A percentile compares a stretch with the other conserved stretches of the same genome.
Evolutionary conservation across 2,329 filamentous ascomycete genomes (phyloP).

Genomic region (Scedosporium apiospermum): DNA sequence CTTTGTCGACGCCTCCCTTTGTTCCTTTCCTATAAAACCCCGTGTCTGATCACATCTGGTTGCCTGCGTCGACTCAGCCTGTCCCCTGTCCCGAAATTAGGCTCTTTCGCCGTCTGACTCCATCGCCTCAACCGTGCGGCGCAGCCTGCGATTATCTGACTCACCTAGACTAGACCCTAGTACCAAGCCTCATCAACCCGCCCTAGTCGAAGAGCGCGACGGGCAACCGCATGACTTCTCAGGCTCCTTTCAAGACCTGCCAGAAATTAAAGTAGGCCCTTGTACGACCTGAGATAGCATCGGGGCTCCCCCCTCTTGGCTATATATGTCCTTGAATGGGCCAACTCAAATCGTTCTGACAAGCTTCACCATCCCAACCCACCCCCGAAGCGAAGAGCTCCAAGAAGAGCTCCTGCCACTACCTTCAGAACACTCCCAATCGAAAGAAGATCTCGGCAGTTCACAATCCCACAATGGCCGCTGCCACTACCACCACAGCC

Average conservation of each 20-base stretch:
- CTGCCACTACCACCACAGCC: slow-evolving; percentile 3
- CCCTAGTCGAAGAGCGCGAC: neutral
- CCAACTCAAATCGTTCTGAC: too few species aligned
- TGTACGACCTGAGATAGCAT: too few species aligned
- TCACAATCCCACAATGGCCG: slow-evolving; percentile 2
- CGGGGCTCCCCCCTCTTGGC: too few species aligned
- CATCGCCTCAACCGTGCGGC: too few species aligned
- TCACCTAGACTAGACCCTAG: neutral
- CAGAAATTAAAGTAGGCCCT: neutral
- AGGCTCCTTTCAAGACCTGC: too few species aligned
- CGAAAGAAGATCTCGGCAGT: neutral
- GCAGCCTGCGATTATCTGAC: neutral
- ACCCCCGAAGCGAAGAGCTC: too few species aligned
- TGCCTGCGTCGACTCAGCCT: neutral
- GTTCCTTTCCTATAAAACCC: too few species aligned
- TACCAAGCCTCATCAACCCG: neutral
- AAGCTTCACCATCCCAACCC: too few species aligned
- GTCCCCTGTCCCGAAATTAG: neutral
- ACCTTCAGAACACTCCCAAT: neutral
- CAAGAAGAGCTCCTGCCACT: too few species aligned
- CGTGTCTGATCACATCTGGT: neutral
- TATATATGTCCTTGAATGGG: too few species aligned
- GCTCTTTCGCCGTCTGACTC: neutral
- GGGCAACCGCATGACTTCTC: neutral
- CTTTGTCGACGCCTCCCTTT: too few species aligned